These are phyloP conservation scores for Coniophora puteana DNA, from an alignment of 1,284 basidiomycete genomes.

Conservation along the genomic window DNA sequence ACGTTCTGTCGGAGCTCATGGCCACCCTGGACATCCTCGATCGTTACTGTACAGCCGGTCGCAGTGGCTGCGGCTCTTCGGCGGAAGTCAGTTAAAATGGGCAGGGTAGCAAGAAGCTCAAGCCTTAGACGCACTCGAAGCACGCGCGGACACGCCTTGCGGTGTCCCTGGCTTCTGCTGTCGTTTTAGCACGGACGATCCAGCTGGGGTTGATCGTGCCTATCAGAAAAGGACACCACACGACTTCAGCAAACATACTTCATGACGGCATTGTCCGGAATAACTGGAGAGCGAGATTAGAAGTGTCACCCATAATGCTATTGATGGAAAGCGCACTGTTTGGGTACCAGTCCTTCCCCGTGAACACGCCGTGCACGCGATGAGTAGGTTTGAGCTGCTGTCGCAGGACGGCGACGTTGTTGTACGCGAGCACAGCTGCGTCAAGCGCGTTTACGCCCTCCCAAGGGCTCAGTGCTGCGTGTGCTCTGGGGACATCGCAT, in stretches of 20 bases:
- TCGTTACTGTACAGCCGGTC: slow-evolving; percentile 59
- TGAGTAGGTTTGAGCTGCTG: slow-evolving; percentile 61
- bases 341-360: slow-evolving; percentile 52
- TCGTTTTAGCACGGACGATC: slow-evolving; percentile 62
- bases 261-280: slow-evolving; percentile 70
- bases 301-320: neutral
- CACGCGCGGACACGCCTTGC: slow-evolving; percentile 57
- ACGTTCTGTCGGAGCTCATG: slow-evolving; percentile 60
- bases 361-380: slow-evolving; percentile 59
- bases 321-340: slow-evolving; percentile 38
- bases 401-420: slow-evolving; percentile 59
- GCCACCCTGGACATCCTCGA: slow-evolving; percentile 34
- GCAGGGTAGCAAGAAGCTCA: neutral
- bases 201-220: slow-evolving; percentile 32
- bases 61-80: slow-evolving; percentile 66
- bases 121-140: slow-evolving; percentile 69
- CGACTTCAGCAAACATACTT: slow-evolving; percentile 37
- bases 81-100: neutral
- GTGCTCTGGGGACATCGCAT: slow-evolving; percentile 36
- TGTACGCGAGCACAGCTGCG: slow-evolving; percentile 69
- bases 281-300: slow-evolving; percentile 40
- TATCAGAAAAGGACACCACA: slow-evolving; percentile 34
- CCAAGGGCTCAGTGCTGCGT: slow-evolving; percentile 65
- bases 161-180: slow-evolving; percentile 49
- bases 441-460: slow-evolving; percentile 71